Evolutionary conservation across 2,329 filamentous ascomycete genomes (phyloP), one percentile per base, ranked within the genome.

Genomic region (Fusarium agapanthi): DNA sequence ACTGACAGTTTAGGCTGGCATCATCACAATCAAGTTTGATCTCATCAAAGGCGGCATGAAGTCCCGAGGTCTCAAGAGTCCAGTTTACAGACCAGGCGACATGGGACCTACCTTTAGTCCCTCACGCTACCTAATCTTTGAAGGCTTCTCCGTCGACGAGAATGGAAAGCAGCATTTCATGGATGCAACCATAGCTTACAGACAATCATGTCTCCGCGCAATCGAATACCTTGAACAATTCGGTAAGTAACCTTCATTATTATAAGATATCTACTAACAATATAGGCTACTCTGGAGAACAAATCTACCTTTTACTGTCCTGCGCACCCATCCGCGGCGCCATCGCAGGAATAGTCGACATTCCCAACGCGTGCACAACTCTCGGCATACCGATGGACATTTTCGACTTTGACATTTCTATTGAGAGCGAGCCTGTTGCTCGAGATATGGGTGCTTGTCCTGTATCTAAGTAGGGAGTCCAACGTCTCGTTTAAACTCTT

Each of bases 301-400:
- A 97, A 83, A 90, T 94, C 72, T 97, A 98, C 79, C 86, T 98
- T 35, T 83, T 97, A 56, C 84, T 97, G 51, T 95, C 92, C 22
- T 96, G 93, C 79, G 95, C 95, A 0, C 95, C 95, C 0, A 88
- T 97, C 10, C 93, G 97, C 80, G 95, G 95, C 1, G 93, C 97
- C 78, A 89, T 97, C 57, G 95, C 94, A 3, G 95, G 95, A 0
- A 92, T 97, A 63, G 95, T 97, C 14, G 94, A 97, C 81, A 93
- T 97, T 54, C 95, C 95, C 0, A 97, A 97, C 79, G 93, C 93
- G 1, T 97, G 95, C 79, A 97, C 95, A 8, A 97, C 95, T 0
- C 85, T 97, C 66, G 95, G 94, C 0, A 80, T 97, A 60, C 95
- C 95, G 2, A 94, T 97, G 86, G 95, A 97, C 82, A 97, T 98